Evolutionary conservation across 441 rosid genomes (phyloP), one percentile per base, ranked within the genome.

Genomic region (Kokia cookei): DNA sequence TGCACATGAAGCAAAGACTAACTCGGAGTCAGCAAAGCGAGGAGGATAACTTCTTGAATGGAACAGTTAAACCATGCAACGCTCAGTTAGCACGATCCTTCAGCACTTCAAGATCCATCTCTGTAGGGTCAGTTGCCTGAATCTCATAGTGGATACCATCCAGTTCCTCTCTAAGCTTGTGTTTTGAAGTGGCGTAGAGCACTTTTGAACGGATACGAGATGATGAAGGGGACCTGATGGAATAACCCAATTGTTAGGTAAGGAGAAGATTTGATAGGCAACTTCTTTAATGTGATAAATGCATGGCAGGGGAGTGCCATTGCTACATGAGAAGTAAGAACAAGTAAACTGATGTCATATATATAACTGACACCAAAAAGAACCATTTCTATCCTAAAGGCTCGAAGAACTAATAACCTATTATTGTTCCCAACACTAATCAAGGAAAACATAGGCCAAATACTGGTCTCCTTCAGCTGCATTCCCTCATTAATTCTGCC

Each of bases 81-180:
- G 17, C 40, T 86, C 72, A 89, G 75, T 84, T 78, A 12, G 93
- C 93, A 61, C 91, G 89, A n/a, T 86, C 91, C 43, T 83, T 81
- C 10, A 53, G 19, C 57, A 53, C 57, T 53, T 53, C 57, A 53
- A 53, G 57, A 7, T 53, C 57, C 57, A 53, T 53, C 57, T 53
- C 57, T 53, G 57, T 53, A 53, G 57, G 57, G 57, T 53, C 57
- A 53, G 57, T n/a, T 15, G 57, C 57, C 24, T 53, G 93, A 79
- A 89, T 87, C 86, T 86, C 93, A 29, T 86, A 87, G 78, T 89
- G 93, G 72, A 89, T 71, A 58, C 93, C 93, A 3, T 89, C 85
- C 27, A 89, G 86, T 79, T 89, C 91, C 68, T 85, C 74, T 74
- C 89, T 85, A 78, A 89, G 73, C 74, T 87, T 77, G 47, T 84